Evolutionary conservation across 2,329 filamentous ascomycete species (phyloP).

Genomic region (Penicillium sp.): DNA sequence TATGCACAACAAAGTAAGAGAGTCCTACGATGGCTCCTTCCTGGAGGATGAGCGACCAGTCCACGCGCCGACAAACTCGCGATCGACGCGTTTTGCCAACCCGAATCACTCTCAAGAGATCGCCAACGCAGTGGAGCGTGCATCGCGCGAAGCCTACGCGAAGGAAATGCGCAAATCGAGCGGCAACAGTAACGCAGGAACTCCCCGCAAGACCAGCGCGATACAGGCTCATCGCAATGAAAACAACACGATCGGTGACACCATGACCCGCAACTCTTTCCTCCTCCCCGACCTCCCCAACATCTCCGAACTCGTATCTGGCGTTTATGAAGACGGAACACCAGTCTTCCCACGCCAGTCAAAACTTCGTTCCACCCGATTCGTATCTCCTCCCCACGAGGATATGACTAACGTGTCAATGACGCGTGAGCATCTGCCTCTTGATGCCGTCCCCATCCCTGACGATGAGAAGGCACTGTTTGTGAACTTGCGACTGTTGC

Average conservation of each 20-base stretch:
- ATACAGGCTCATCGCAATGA: conserved; percentile 35
- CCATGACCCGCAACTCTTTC: conserved; percentile 62
- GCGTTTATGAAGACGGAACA: conserved; percentile 61
- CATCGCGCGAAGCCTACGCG: conserved; percentile 40
- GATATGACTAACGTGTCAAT: conserved; percentile 36
- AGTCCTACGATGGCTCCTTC: conserved; percentile 57
- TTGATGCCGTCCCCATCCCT: conserved; percentile 61
- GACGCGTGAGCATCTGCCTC: conserved; percentile 47
- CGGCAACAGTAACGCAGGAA: conserved; percentile 25
- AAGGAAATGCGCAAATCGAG: conserved; percentile 31
- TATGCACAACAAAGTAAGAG: conserved; percentile 57
- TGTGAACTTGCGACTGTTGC: conserved; percentile 61
- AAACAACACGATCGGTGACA: conserved; percentile 46
- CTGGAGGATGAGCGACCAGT: conserved; percentile 56
- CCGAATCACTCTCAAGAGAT: conserved; percentile 47
- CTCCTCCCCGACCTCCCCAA: conserved; percentile 65
- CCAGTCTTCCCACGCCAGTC: conserved; percentile 58
- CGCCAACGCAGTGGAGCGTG: conserved; percentile 43
- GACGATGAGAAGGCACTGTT: conserved; percentile 67
- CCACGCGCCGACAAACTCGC: conserved; percentile 46
- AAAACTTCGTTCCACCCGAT: conserved; percentile 57
- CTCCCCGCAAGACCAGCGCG: conserved; percentile 26
- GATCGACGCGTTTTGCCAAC: conserved; percentile 60
- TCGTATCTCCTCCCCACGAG: conserved; percentile 52
- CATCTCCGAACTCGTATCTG: conserved; percentile 64